Evolutionary conservation across 345 rosid genomes (phyloP).

Genomic region (Salix udensis): DNA sequence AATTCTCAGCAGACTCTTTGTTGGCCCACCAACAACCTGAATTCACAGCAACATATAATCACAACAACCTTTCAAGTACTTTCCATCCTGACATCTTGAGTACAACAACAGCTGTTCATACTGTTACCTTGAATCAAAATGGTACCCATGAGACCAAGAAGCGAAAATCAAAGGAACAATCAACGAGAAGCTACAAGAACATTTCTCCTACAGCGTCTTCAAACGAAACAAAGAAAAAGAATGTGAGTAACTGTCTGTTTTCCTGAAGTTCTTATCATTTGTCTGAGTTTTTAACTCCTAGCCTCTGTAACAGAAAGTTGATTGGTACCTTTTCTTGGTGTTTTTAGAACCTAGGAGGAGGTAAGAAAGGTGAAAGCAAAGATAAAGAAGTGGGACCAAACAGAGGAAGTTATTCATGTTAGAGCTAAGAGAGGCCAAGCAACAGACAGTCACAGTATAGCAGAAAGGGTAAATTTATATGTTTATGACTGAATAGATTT

Average conservation of each 20-base stretch:
- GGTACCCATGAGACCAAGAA: slow-evolving; percentile 21
- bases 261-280: background rate
- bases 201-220: slow-evolving; percentile 27
- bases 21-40: slow-evolving; percentile 28
- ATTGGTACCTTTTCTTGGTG: background rate
- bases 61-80: background rate
- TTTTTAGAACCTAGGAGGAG: slow-evolving; percentile 4
- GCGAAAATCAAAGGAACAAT: slow-evolving; percentile 23
- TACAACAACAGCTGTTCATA: background rate
- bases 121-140: slow-evolving; percentile 10
- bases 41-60: slow-evolving; percentile 10
- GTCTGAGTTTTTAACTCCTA: background rate
- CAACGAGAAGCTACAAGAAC: slow-evolving; percentile 20
- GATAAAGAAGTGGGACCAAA: slow-evolving; percentile 8
- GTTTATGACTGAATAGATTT: background rate
- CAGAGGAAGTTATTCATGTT: slow-evolving; percentile 21
- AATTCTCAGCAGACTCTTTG: slow-evolving; percentile 24
- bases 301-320: background rate
- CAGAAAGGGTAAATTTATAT: slow-evolving; percentile 46
- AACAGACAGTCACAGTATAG: slow-evolving; percentile 60
- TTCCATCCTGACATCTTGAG: slow-evolving; percentile 12
- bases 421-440: slow-evolving; percentile 80
- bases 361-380: slow-evolving; percentile 16
- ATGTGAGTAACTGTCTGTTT: slow-evolving; percentile 10
- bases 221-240: slow-evolving; percentile 13